phyloP scores from a whole-genome alignment of 2,329 filamentous ascomycete genomes.

The Colletotrichum sidae region DNA sequence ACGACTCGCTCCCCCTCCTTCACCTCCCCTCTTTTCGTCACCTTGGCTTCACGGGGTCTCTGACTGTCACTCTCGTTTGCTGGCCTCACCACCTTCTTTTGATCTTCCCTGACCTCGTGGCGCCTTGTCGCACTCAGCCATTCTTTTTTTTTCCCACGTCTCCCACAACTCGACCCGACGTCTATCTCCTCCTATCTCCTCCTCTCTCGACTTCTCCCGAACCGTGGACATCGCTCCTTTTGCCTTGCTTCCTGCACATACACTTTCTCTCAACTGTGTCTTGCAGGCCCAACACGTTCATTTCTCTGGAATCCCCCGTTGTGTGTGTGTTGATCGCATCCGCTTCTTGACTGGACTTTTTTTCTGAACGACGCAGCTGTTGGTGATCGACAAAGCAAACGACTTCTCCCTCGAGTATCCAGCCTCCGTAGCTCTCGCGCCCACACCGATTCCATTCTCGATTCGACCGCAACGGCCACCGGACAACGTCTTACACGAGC shows the following conservation, averaged over 20 bases:
- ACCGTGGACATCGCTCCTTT: slow-evolving; percentile 30
- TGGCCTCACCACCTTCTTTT: slow-evolving; percentile 10
- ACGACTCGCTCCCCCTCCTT: slow-evolving; percentile 30
- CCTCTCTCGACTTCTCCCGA: slow-evolving; percentile 10
- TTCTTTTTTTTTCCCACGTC: slow-evolving; percentile 22
- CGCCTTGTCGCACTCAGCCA: slow-evolving; percentile 32
- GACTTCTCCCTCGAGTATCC: slow-evolving; percentile 7
- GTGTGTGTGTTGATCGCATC: slow-evolving; percentile 39
- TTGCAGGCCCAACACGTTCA: slow-evolving; percentile 27
- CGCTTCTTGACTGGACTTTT: slow-evolving; percentile 26
- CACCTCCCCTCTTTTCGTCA: slow-evolving; percentile 32
- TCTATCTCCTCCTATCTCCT: neutral
- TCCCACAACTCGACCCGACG: too few relatives aligned
- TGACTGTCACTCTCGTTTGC: slow-evolving; percentile 28
- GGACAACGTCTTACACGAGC: slow-evolving; percentile 30
- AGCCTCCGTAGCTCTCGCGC: slow-evolving; percentile 7
- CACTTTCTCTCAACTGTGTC: neutral
- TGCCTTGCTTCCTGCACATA: slow-evolving; percentile 19
- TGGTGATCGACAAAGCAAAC: slow-evolving; percentile 12
- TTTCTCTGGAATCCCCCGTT: slow-evolving; percentile 29
- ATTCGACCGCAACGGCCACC: neutral
- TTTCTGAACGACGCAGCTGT: slow-evolving; percentile 14
- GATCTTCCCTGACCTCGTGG: slow-evolving; percentile 8
- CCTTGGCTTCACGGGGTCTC: slow-evolving; percentile 27
- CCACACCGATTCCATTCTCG: neutral